Evolutionary conservation across 805 yeast genomes (phyloP).

Genomic region (Metschnikowia reukaufii): DNA sequence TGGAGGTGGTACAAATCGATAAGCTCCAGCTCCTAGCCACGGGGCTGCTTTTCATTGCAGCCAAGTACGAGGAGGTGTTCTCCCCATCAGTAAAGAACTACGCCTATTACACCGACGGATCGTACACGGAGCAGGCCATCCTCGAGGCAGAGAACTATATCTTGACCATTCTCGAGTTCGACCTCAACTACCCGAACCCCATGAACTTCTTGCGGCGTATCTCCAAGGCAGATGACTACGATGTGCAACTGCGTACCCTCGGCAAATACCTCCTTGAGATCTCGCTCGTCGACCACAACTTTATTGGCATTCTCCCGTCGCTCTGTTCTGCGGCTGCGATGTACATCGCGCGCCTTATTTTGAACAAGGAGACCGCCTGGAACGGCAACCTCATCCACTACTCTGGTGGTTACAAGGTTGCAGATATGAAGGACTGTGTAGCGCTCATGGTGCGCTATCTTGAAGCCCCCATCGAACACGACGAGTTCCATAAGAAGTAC

Average conservation of each 20-base stretch:
- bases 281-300: constrained; percentile 70
- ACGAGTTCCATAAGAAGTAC: constrained; percentile 90
- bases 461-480: constrained; percentile 80
- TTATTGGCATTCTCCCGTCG: constrained; percentile 74
- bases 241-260: constrained; percentile 75
- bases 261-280: constrained; percentile 84
- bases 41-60: constrained; percentile 82
- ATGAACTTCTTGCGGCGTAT: constrained; percentile 86
- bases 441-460: constrained; percentile 74
- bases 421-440: constrained; percentile 69
- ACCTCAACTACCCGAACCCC: constrained; percentile 83
- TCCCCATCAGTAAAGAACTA: constrained; percentile 83
- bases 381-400: constrained; percentile 84
- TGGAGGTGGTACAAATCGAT: constrained; percentile 71
- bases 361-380: constrained; percentile 72
- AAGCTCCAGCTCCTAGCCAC: constrained; percentile 84
- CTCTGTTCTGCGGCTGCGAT: constrained; percentile 84
- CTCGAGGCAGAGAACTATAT: constrained; percentile 80
- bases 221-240: constrained; percentile 89
- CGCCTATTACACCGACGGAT: constrained; percentile 86
- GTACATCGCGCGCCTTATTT: constrained; percentile 74
- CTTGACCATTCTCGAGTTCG: constrained; percentile 67
- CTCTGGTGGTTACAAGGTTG: constrained; percentile 83
- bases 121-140: constrained; percentile 76
- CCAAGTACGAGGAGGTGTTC: constrained; percentile 90